These are phyloP conservation scores for Chlorella vulgaris DNA, from an alignment of 139 green algal genomes.

Conservation along the genomic window DNA sequence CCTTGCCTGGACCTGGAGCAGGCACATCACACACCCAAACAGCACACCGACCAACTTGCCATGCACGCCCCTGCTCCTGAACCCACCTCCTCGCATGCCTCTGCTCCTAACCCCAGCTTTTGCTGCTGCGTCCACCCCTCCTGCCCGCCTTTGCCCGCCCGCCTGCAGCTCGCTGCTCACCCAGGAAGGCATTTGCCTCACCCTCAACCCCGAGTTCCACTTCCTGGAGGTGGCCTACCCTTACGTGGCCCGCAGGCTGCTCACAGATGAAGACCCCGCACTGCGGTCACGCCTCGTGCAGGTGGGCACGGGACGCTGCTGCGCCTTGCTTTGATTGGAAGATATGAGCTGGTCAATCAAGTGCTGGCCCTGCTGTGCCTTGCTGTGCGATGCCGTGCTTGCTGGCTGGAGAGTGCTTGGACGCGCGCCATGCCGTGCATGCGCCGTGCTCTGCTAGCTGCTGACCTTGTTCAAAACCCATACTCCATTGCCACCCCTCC, in stretches of 20 bases:
- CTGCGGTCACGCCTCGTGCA: slow-evolving; percentile 93
- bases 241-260: slow-evolving; percentile 73
- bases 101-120: background rate
- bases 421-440: background rate
- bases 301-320: slow-evolving; percentile 48
- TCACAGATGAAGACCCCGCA: slow-evolving; percentile 95
- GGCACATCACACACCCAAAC: too few relatives aligned
- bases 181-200: slow-evolving; percentile 99
- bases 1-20: background rate
- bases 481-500: background rate
- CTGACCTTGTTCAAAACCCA: background rate
- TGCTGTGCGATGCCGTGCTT: background rate
- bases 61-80: too few relatives aligned
- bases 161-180: slow-evolving; percentile 56
- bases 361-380: background rate
- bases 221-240: slow-evolving; percentile 96
- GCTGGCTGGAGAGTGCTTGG: background rate
- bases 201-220: slow-evolving; percentile 93
- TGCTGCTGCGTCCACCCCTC: background rate
- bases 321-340: background rate
- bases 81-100: too few relatives aligned
- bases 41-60: too few relatives aligned
- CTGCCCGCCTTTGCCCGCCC: background rate
- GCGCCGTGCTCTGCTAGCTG: background rate
- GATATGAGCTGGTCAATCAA: background rate